phyloP scores from a whole-genome alignment of 352 stramenopile species.

The Globisporangium radiosum region DNA sequence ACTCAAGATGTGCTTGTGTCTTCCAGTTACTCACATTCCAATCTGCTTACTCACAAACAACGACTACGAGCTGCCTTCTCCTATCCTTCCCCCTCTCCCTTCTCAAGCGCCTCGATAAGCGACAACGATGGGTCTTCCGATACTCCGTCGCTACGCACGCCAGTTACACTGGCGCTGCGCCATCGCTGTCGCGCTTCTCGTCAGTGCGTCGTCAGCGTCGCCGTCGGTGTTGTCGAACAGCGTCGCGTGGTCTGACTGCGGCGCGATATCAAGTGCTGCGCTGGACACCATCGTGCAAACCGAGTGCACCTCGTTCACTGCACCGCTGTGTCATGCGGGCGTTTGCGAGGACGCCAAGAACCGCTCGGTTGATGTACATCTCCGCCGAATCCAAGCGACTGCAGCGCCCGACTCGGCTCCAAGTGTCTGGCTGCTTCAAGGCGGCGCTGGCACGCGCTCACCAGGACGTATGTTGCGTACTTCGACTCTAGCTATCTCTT shows the following conservation, averaged over 20 bases:
- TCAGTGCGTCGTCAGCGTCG: too few species aligned
- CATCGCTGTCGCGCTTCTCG: too few species aligned
- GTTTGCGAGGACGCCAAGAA: slow-evolving; percentile 27
- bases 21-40: too few species aligned
- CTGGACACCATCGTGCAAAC: slow-evolving; percentile 18
- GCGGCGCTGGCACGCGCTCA: slow-evolving; percentile 35
- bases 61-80: too few species aligned
- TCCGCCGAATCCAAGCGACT: slow-evolving; percentile 31
- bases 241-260: slow-evolving; percentile 40
- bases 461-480: slow-evolving; percentile 17
- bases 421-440: slow-evolving; percentile 46
- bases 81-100: too few species aligned
- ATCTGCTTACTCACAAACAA: too few species aligned
- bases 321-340: slow-evolving; percentile 29
- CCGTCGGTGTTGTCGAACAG: too few species aligned
- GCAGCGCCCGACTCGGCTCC: neutral
- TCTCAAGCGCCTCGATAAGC: too few species aligned
- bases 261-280: slow-evolving; percentile 16
- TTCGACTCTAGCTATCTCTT: neutral
- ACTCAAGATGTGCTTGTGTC: too few species aligned
- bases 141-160: too few species aligned
- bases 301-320: slow-evolving; percentile 32
- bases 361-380: slow-evolving; percentile 31
- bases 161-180: too few species aligned
- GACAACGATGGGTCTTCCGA: too few species aligned